Evolutionary conservation across 2,329 filamentous ascomycete species (phyloP), one percentile per base, ranked within the genome.

Genomic region (Microcera coccophila): DNA sequence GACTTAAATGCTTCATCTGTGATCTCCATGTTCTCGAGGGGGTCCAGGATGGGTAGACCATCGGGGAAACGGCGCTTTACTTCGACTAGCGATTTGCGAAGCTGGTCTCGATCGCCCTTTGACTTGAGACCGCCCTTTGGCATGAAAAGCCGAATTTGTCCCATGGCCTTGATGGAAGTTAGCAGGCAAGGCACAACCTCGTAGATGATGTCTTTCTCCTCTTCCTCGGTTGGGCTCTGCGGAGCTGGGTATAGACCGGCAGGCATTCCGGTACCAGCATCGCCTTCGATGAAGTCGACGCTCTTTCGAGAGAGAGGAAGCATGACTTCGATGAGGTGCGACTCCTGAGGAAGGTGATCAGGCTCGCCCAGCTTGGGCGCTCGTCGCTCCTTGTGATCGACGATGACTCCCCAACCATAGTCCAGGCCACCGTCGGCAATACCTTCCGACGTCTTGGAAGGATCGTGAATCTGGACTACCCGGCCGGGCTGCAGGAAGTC

Each of bases 1-100:
- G 90, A 89, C 74, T 94, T 96, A 72, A 98, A 97, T 0, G 82
- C 83, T 1, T 95, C 90, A 58, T 97, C 93, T 4, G 76, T 84
- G 58, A 98, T 97, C 20, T 82, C 79, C 93, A 98, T 97, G 61
- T 96, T 90, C 65, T 97, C 90, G 29, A 98, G 84, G 0, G 93
- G 93, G 59, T 98, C 93, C 15, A 98, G 71, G 5, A 90, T 75
- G 3, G 93, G 85, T 43, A 98, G 72, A 3, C 93, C 93, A 60
- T 98, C 93, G 1, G 90, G 90, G 70, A 98, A 97, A 19, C 93
- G 84, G 53, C 82, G 82, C 66, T 87, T 79, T 14, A 95, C 84
- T 65, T 97, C 91, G 32, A 81, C 77, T 20, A 97, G 67, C 1
- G 75, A 78, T 52, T 86, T 86, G 43, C 84, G 80, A 37, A 86